Conservation (phyloP, 305 asterid genomes). For the Rubia tinctorum region DNA sequence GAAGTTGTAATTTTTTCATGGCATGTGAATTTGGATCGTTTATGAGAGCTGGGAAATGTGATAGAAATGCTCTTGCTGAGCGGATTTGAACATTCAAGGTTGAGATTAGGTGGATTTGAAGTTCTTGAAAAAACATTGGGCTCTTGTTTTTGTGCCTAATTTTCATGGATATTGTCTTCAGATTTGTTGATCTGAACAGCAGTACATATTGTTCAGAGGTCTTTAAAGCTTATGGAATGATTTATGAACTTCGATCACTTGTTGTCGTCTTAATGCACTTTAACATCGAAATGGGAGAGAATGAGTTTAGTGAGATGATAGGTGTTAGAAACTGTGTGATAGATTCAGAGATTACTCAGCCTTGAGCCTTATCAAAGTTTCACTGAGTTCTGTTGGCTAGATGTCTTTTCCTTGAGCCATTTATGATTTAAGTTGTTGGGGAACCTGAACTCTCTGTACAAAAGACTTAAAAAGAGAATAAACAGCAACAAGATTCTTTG, state of each 20-base stretch:
- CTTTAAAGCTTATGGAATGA: not conserved
- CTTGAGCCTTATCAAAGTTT: not conserved
- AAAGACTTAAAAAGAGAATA: not conserved
- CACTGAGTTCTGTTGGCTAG: not conserved
- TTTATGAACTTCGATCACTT: not conserved
- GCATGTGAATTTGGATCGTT: not conserved
- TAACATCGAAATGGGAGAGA: not conserved
- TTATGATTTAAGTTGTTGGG: not conserved
- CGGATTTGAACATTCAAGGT: not conserved
- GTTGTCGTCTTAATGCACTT: not conserved
- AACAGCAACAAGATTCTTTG: not conserved
- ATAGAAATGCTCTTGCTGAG: not conserved
- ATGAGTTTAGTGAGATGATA: not conserved
- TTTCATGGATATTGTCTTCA: not conserved
- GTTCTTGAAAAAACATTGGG: not conserved
- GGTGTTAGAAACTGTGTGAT: not conserved
- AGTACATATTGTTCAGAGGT: slow-evolving; percentile 1
- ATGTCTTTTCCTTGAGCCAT: not conserved
- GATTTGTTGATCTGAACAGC: not conserved
- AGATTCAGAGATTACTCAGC: not conserved
- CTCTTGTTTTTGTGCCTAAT: not conserved
- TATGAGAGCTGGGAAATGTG: not conserved
- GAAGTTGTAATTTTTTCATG: not conserved
- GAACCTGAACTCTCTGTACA: not conserved
- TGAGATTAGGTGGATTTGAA: not conserved